These are phyloP conservation scores for Polygonum maritimum DNA, from an alignment of 148 eudicot species.

Conservation along the genomic window DNA sequence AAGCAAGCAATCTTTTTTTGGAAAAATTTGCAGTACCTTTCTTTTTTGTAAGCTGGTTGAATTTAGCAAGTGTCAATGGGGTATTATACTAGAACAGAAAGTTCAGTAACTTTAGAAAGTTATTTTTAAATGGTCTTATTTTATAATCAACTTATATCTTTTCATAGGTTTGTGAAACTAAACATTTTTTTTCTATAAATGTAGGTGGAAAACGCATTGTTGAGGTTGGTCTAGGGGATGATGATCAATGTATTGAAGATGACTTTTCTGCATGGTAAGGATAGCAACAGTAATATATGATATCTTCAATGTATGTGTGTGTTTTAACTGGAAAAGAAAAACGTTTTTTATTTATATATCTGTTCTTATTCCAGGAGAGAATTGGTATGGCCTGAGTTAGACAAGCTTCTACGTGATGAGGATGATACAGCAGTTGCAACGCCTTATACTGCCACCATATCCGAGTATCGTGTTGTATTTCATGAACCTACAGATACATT, in stretches of 20 bases:
- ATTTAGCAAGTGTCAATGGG: neutral
- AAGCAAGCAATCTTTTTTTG: neutral
- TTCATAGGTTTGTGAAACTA: neutral
- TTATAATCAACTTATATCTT: neutral
- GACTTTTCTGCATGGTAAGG: conserved; percentile 89
- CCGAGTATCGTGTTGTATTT: conserved; percentile 65
- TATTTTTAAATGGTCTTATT: neutral
- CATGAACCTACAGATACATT: conserved; percentile 34
- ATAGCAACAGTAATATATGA: neutral
- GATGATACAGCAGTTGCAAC: conserved; percentile 73
- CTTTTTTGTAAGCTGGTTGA: neutral
- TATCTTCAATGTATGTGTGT: neutral
- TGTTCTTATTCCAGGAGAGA: conserved; percentile 54
- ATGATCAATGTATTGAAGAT: conserved; percentile 95
- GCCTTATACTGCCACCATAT: conserved; percentile 83
- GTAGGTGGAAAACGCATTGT: conserved; percentile 89
- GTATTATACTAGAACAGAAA: neutral
- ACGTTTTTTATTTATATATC: neutral
- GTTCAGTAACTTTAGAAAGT: neutral
- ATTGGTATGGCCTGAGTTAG: conserved; percentile 87
- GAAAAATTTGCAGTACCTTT: neutral
- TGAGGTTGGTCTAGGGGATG: conserved; percentile 90
- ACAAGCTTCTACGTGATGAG: conserved; percentile 58
- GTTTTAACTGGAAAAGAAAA: neutral
- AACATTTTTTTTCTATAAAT: conserved; percentile 2